These are phyloP conservation scores for Wickerhamiella infanticola DNA, from an alignment of 1,139 yeast species.

Conservation along the genomic window DNA sequence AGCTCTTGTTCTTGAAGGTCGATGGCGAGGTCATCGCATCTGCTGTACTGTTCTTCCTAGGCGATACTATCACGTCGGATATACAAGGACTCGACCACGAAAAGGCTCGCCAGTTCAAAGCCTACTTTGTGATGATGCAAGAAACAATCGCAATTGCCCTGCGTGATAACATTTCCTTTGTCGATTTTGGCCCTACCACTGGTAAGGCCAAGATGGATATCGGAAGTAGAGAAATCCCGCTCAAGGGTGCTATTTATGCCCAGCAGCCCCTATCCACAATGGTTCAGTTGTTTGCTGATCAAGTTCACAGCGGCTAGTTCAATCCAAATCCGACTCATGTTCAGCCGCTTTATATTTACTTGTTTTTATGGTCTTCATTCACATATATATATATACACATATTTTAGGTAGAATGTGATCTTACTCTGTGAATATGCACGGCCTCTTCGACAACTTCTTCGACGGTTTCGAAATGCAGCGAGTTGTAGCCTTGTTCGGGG, in stretches of 20 bases:
- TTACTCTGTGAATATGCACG: background rate
- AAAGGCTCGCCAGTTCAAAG: conserved; percentile 28
- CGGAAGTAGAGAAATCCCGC: conserved; percentile 28
- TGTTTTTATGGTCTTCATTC: background rate
- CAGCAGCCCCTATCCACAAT: conserved; percentile 10
- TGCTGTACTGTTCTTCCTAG: conserved; percentile 30
- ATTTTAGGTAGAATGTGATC: background rate
- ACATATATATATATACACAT: background rate
- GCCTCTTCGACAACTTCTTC: background rate
- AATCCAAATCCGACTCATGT: background rate
- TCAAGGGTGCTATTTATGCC: conserved; percentile 25
- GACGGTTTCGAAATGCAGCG: background rate
- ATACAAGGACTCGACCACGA: conserved; percentile 33
- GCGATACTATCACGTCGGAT: conserved; percentile 33
- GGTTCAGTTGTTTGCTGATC: background rate
- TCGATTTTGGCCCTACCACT: conserved; percentile 31
- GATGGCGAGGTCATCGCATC: conserved; percentile 28
- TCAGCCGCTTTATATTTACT: background rate
- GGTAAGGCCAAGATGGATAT: conserved; percentile 30
- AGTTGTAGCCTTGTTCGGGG: background rate
- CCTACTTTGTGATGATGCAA: conserved; percentile 37
- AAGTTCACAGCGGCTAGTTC: conserved; percentile 1
- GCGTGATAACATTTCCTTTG: conserved; percentile 27
- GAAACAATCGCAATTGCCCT: conserved; percentile 30
- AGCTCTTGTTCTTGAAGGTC: conserved; percentile 28